Evolutionary conservation across 768 basidiomycete genomes (phyloP).

Genomic region (Peribolospora baueri): DNA sequence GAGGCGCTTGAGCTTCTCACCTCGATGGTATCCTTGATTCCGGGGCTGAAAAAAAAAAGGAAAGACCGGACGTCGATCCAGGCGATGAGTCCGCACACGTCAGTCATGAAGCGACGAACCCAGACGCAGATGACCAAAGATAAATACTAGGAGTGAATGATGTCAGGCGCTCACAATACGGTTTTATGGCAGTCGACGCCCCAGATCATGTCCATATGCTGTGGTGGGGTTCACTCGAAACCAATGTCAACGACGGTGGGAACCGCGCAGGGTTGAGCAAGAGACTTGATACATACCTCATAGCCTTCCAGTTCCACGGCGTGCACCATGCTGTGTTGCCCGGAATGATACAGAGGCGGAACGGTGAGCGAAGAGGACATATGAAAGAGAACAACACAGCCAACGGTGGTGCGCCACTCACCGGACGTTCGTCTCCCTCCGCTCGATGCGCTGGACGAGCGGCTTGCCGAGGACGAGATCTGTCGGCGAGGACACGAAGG

Average conservation of each 20-base stretch:
- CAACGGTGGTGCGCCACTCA: neutral
- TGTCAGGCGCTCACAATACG: too few relatives aligned
- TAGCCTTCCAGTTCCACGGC: neutral
- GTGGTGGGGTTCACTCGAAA: neutral
- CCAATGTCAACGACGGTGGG: slow-evolving; percentile 3
- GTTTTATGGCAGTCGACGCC: neutral
- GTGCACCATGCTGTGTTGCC: neutral
- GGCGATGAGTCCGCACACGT: too few relatives aligned
- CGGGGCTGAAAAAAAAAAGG: too few relatives aligned
- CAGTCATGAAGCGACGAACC: too few relatives aligned
- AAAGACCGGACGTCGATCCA: too few relatives aligned
- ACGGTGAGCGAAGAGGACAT: too few relatives aligned
- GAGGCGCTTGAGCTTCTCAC: too few relatives aligned
- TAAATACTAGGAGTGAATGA: too few relatives aligned
- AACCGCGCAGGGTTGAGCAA: slow-evolving; percentile 5
- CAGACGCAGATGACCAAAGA: too few relatives aligned
- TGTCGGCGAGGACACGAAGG: too few relatives aligned
- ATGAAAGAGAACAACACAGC: too few relatives aligned
- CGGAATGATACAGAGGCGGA: neutral
- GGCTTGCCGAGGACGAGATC: slow-evolving; percentile 8
- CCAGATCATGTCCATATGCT: slow-evolving; percentile 6
- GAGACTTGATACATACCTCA: neutral
- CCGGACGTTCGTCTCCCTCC: slow-evolving; percentile 3
- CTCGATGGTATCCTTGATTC: too few relatives aligned
- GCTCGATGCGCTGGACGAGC: slow-evolving; percentile 5